Evolutionary conservation across 2,329 filamentous ascomycete species (phyloP), one percentile per base, ranked within the genome.

Genomic region (Sporothrix pallida): DNA sequence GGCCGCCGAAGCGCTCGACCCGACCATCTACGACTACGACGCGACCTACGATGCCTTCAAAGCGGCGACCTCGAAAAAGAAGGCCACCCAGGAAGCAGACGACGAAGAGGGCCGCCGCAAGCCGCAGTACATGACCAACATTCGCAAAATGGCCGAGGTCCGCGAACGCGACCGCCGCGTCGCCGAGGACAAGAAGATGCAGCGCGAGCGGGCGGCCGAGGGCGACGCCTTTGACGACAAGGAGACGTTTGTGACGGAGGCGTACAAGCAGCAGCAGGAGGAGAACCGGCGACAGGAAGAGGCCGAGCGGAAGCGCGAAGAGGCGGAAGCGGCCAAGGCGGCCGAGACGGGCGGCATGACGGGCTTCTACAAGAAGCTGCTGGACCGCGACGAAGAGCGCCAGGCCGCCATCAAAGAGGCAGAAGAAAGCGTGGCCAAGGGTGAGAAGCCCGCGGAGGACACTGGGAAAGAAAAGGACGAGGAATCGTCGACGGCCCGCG

Each of bases 11-110:
- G 86, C 89, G 74, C 80, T 92, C 9, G 93, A 96, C 78, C 84
- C 92, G 1, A 91, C 89, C 68, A 90, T 96, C 77, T 96, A 95
- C 84, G 93, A 96, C 82, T 97, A 96, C 83, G 93, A 97, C 80
- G 88, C 87, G 1, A 92, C 93, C 26, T 95, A 94, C 83, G 93
- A 95, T 78, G 92, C 91, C 0, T 85, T 95, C 56, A 91, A 93
- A 76, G 88, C 89, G 17, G 86, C 90, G 74, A 87, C 89, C 77
- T 83, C 83, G 1, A 85, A 85, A 3, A 82, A 84, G 63, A 4
- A 82, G 83, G 44, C 84, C 84, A 3, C 82, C 84, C 62, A n/a
- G n/a, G 84, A 84, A 72, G 86, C 87, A 3, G 82, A 84, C 1
- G 88, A 91, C 78, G 86, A 87, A 72, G 87, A 88, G 3, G 81